Base-by-base conservation (phyloP, 129 eudicot species). In the Flaveria brownii region DNA sequence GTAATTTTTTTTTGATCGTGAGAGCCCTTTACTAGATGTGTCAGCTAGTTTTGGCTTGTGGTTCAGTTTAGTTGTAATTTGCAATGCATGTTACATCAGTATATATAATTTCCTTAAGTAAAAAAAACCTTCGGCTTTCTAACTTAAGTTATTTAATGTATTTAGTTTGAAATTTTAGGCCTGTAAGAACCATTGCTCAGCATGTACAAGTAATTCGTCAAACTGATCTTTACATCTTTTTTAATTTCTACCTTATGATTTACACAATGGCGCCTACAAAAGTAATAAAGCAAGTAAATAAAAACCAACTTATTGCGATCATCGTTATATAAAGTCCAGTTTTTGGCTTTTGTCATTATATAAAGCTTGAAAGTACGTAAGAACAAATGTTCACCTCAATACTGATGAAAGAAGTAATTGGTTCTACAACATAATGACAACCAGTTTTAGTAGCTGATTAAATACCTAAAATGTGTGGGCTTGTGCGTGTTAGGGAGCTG, bases 401-500 rank as follows among this genome's bases (percentile, higher is more conserved):
- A 23, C 45, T 18, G 77, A 71, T 49, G 72, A 71, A 45, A 70
- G 47, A 78, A 78, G 73, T 17, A 17, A 33, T 57, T 33, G 36
- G 75, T 80, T 73, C 75, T 65, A 68, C 67, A 72, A 81, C 68
- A 74, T 12, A 59, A 64, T 26, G 56, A 73, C 79, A 73, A 15
- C 43, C 74, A 66, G 79, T 73, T 73, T 51, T 10, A 3, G 17
- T 54, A 10, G 73, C 68, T 39, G 59, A 52, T 65, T 67, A 2
- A 82, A 12, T 65, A 55, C 68, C 22, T 30, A 17, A 74, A 33
- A 70, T 60, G 43, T 39, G 41, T 62, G 11, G 49, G 22, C 55
- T 46, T 67, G 14, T 30, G 70, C 72, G 52, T 39, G 62, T 77
- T 80, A 83, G 4, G 83, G 82, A n/a, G 18, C 74, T 36, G 90